Base-by-base conservation (phyloP, 441 rosid genomes). In the Kokia cookei region DNA sequence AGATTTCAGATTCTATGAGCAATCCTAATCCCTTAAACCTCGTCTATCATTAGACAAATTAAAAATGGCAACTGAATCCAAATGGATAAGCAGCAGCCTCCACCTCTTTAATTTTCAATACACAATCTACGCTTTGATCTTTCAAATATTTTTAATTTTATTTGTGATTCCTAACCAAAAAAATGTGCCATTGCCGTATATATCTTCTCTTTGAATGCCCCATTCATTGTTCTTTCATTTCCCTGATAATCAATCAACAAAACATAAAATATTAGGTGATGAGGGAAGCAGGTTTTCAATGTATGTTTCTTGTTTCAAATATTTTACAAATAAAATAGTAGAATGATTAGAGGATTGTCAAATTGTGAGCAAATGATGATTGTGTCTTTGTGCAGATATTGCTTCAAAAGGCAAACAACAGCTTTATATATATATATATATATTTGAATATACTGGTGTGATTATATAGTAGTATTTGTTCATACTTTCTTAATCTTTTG, bases 11-110 rank as follows among this genome's bases (percentile, higher is more conserved):
- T 17, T 64, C 48, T 47, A 64, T 1, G 68, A 40, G 4, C 68
- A 40, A 64, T 40, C 71, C 12, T 63, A 48, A 64, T 13, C 40
- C 74, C 84, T 68, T 40, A 59, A 78, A 76, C 72, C 59, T n/a
- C 72, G 76, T 74, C 74, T 74, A 65, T 60, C 71, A n/a, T 32
- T 32, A 4, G 5, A 4, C 37, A 6, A 32, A 32, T 4, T 32
- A 32, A 32, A 24, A 12, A 48, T 45, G n/a, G n/a, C n/a, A 13
- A 47, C 6, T 47, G 53, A 22, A 29, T 29, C 35, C 35, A 29
- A 29, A 29, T 29, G 35, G 35, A 29, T 29, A 29, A 32, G 6
- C 37, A 32, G 37, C 7, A 32, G 37, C 37, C 37, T 32, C 1
- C 37, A 32, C 5, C 5, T 32, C 37, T 32, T 32, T 32, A 6